Evolutionary conservation across 2,329 filamentous ascomycete species (phyloP), one percentile per base, ranked within the genome.

Genomic region (Fusarium euwallaceae): DNA sequence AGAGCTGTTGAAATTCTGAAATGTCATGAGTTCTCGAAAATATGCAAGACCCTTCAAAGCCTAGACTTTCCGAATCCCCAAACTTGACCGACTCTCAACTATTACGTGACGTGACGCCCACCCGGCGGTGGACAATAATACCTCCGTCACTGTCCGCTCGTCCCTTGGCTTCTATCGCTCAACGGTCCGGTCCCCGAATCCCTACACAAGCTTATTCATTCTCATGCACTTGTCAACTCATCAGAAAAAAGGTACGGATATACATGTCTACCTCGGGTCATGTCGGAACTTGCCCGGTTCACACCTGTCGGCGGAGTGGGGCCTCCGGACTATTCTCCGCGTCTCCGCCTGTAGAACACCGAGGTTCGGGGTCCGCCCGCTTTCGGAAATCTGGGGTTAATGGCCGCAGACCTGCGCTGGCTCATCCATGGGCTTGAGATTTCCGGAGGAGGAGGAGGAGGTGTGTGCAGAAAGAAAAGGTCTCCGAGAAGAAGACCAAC

Each of bases 341-440:
- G 39, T 65, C 53, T 65, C 39, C 53, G 53, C 24, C 20, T 22
- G n/a, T 29, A 34, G 17, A 16, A 27, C 22, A 27, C 60, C 60
- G 60, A 62, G 60, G 41, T 37, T 41, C 39, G 29, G 29, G 51
- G 20, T 27, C 64, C 24, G 36, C 39, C 48, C 29, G 60, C 34
- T 73, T 55, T 67, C 55, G 67, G 71, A 68, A 73, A 73, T 60
- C 70, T 68, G 70, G 70, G 70, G 70, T 58, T 71, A 56, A n/a
- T 53, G 70, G 68, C 60, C 67, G 68, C 68, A 74, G 27, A 37
- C 36, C 48, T 64, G 62, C 62, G 62, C 29, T 29, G 29, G 29
- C 29, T 29, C 29, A 29, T 29, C 29, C 62, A 27, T 64, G 58
- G 39, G 17, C n/a, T 22, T 14, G 11, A 48, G 34, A 37, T 12